Evolutionary conservation across 2,329 filamentous ascomycete species (phyloP).

Genomic region (Penicillium sp.): DNA sequence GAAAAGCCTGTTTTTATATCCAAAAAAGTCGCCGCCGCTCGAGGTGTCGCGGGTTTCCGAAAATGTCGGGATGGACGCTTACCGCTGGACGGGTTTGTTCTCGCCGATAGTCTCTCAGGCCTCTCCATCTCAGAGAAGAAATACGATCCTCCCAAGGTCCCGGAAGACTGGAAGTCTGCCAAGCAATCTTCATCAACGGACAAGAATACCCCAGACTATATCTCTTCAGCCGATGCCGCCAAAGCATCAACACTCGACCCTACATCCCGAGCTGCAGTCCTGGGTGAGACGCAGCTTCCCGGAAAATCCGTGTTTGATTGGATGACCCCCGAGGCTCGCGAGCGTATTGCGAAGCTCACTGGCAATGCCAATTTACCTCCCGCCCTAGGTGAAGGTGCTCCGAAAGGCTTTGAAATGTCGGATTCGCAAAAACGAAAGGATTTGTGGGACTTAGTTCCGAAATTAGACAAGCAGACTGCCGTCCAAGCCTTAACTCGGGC

Average conservation of each 20-base stretch:
- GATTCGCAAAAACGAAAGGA: slow-evolving; percentile 66
- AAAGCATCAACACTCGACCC: slow-evolving; percentile 77
- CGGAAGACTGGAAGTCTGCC: slow-evolving; percentile 69
- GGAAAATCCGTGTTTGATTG: slow-evolving; percentile 97
- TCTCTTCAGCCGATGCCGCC: slow-evolving; percentile 76
- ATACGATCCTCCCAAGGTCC: slow-evolving; percentile 49
- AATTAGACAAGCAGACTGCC: slow-evolving; percentile 68
- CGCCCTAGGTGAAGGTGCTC: slow-evolving; percentile 72
- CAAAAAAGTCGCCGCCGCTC: slow-evolving; percentile 59
- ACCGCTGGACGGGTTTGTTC: slow-evolving; percentile 78
- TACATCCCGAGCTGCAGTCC: slow-evolving; percentile 73
- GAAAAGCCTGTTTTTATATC: slow-evolving; percentile 76
- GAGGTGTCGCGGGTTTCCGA: slow-evolving; percentile 56
- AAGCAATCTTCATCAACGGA: slow-evolving; percentile 52
- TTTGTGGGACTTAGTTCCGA: slow-evolving; percentile 63
- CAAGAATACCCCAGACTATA: slow-evolving; percentile 50
- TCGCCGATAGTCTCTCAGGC: slow-evolving; percentile 61
- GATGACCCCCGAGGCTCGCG: slow-evolving; percentile 75
- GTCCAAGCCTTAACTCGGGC: slow-evolving; percentile 70
- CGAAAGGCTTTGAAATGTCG: slow-evolving; percentile 65
- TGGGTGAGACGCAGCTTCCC: slow-evolving; percentile 80
- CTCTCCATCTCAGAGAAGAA: slow-evolving; percentile 53
- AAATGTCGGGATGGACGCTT: slow-evolving; percentile 83
- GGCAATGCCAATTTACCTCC: slow-evolving; percentile 78
- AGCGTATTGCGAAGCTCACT: slow-evolving; percentile 74